Base-by-base conservation (phyloP, 768 basidiomycete species). In the Crepidotus variabilis region DNA sequence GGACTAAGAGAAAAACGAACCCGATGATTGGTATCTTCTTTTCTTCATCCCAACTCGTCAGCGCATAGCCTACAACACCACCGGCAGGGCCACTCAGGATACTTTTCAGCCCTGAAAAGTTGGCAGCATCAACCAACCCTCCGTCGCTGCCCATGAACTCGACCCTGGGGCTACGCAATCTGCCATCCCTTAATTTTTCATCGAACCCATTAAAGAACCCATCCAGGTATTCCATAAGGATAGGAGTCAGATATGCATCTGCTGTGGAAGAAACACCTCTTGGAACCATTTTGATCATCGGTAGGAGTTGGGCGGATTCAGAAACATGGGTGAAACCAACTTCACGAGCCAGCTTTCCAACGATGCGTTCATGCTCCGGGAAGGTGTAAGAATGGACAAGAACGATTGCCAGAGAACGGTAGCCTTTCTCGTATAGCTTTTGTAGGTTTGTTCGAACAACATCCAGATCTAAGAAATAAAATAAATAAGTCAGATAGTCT, bases 121-220 rank as follows among this genome's bases (percentile, higher is more conserved):
- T 90, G 56, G 82, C 70, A 11, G 89, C 71, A 66, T 92, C 89
- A 21, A 93, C 74, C 9, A 95, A 73, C 6, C 92, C 91, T 5
- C 93, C 96, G 64, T 98, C 95, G 54, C 89, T 92, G 34, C 88
- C 89, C 96, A 98, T 98, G 67, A 98, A 98, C 67, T 95, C 94
- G 32, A 97, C 93, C 1, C 91, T 74, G 1, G 86, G 85, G 55
- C 83, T 85, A 39, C 73, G 72, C 55, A 84, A 55, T 13, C 69
- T 70, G 2, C 87, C 84, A 59, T 85, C 85, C 65, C 76, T 78
- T 58, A 93, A 75, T 63, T 86, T 84, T 43, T 76, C 78, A 58
- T 95, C 92, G 63, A 98, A 97, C 0, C 94, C 94, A 35, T 75
- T 71, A 71, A 94, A 96, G 76, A 98, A 98, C 0, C 93, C 93